Base-by-base conservation (phyloP, 257 asterid species). In the Verbena officinalis region DNA sequence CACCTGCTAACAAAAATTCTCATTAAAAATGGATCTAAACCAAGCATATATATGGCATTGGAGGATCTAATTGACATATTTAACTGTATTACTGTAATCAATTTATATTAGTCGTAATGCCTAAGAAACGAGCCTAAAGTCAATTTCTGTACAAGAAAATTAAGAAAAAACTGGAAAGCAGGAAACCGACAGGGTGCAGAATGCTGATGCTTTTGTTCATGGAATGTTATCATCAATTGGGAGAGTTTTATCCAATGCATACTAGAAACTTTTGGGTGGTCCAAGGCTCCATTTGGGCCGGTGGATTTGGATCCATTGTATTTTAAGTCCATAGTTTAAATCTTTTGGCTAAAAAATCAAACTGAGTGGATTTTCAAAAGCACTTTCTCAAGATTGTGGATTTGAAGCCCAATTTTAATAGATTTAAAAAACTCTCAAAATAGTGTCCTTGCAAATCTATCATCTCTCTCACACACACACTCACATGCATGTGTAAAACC, bases 1-100 rank as follows among this genome's bases (percentile, higher is more conserved):
- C 99, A 70, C 98, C 98, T 94, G 88, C 76, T 63, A 42, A 48
- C 19, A 40, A 62, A 42, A 45, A 33, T 13, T 30, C 34, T 61
- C 38, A 14, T 65, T 13, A 59, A 34, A 49, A 27, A 60, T 30
- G 21, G 48, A 55, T 11, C 64, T 13, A 8, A 27, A 22, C 24
- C 15, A 55, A 40, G 24, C 33, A 27, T 27, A 5, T n/a, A n/a
- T n/a, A n/a, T n/a, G n/a, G n/a, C n/a, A n/a, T 27, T 27, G 33
- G 33, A 27, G 33, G 4, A 27, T 27, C 33, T 27, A 27, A 27
- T 27, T 27, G 33, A 5, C 33, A 27, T 5, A 27, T 27, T 49
- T 34, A 33, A 34, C 24, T 36, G 22, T 3, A 48, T 34, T n/a
- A 34, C 24, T 36, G 22, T 3, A 48, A 45, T 4, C 9, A 22